Conservation (phyloP, 768 basidiomycete genomes). For the Pleurotus giganteus region DNA sequence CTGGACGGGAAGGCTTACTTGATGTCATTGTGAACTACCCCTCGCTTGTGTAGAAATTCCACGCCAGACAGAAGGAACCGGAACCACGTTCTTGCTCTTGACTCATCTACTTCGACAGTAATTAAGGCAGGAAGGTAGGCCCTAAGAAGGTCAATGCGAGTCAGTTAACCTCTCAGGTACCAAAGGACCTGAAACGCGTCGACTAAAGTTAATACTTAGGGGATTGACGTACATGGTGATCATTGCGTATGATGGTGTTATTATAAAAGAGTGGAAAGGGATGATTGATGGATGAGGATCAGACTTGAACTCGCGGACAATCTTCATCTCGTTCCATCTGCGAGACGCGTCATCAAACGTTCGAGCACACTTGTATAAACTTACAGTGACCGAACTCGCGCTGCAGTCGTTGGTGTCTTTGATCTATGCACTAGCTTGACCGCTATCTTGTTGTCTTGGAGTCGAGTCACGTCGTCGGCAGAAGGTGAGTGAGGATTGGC, state of each 20-base stretch:
- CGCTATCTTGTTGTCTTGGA: slow-evolving; percentile 63
- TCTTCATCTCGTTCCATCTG: slow-evolving; percentile 99
- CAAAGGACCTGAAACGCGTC: slow-evolving; percentile 7
- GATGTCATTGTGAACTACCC: slow-evolving; percentile 92
- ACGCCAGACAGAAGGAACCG: slow-evolving; percentile 77
- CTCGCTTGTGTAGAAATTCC: slow-evolving; percentile 78
- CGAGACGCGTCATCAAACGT: neutral
- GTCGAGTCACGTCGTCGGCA: slow-evolving; percentile 30
- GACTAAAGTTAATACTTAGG: neutral
- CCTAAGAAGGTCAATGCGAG: slow-evolving; percentile 43
- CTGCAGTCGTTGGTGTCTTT: slow-evolving; percentile 80
- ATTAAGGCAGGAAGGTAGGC: slow-evolving; percentile 82
- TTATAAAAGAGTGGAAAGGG: slow-evolving; percentile 90
- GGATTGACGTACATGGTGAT: slow-evolving; percentile 76
- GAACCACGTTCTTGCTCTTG: slow-evolving; percentile 79
- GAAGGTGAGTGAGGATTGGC: slow-evolving; percentile 31
- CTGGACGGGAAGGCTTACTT: slow-evolving; percentile 54
- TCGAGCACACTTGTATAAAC: slow-evolving; percentile 24
- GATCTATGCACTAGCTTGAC: slow-evolving; percentile 94
- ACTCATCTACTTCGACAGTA: slow-evolving; percentile 84
- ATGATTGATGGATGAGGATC: slow-evolving; percentile 92
- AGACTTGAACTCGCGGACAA: slow-evolving; percentile 78
- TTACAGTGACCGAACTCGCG: slow-evolving; percentile 85
- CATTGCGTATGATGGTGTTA: slow-evolving; percentile 86
- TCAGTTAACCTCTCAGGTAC: neutral